Evolutionary conservation across 306 rosid genomes (phyloP).

Genomic region (barrel medic (Medicago truncatula)): DNA sequence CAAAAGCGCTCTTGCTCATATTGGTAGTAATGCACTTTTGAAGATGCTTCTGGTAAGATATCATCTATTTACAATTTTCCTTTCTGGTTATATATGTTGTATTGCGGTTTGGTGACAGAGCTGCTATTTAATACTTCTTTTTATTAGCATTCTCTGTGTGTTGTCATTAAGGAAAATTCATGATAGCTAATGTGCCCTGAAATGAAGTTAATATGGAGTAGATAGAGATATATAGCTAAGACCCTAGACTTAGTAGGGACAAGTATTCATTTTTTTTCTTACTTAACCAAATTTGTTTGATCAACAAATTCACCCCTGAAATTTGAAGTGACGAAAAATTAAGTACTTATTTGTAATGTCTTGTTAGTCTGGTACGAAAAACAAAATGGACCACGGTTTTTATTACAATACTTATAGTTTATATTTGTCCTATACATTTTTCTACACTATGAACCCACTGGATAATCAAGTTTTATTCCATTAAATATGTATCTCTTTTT

Average conservation of each 20-base stretch:
- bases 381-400: neutral
- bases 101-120: neutral
- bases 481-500: neutral
- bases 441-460: neutral
- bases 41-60: constrained; percentile 96
- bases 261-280: neutral
- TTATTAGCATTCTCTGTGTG: neutral
- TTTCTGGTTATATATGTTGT: neutral
- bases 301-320: neutral
- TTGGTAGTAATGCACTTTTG: constrained; percentile 94
- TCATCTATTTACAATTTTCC: constrained; percentile 14
- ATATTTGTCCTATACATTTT: neutral
- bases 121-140: neutral
- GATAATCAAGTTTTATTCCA: neutral
- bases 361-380: neutral
- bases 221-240: neutral
- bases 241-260: neutral
- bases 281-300: constrained; percentile 8
- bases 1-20: constrained; percentile 93
- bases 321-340: neutral
- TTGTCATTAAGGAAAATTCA: neutral
- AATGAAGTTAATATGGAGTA: neutral
- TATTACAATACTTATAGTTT: neutral
- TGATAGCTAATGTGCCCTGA: neutral
- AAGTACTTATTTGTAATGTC: neutral